Conservation (phyloP, 768 basidiomycete species). For the Tylopilus plumbeoviolaceoides region DNA sequence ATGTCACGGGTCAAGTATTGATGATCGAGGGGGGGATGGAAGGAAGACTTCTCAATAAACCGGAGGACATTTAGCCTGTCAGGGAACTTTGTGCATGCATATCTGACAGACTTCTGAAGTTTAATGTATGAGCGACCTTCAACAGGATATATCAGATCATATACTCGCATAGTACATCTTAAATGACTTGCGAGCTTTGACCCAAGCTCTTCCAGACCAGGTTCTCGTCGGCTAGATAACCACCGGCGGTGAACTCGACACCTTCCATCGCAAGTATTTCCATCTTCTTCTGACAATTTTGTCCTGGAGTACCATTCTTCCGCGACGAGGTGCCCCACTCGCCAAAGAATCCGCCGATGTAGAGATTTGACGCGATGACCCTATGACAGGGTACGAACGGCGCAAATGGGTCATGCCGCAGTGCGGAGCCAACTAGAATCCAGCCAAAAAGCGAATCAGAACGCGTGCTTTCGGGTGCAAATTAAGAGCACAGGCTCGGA, state of each 20-base stretch:
- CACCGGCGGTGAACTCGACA: conserved; percentile 44
- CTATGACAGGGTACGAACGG: conserved; percentile 70
- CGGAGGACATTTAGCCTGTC: conserved; percentile 25
- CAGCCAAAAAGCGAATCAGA: not conserved
- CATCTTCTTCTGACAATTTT: conserved; percentile 44
- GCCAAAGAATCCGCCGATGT: conserved; percentile 60
- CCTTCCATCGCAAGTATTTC: conserved; percentile 51
- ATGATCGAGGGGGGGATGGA: conserved; percentile 63
- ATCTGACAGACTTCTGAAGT: not conserved
- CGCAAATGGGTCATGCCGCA: conserved; percentile 63
- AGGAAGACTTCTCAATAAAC: conserved; percentile 46
- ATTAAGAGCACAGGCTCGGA: not conserved
- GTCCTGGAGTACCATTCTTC: conserved; percentile 28
- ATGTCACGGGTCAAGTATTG: conserved; percentile 57
- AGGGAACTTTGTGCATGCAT: not conserved
- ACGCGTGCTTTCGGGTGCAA: too few relatives aligned
- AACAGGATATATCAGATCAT: not conserved
- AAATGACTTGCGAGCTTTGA: not conserved
- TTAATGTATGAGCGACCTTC: not conserved
- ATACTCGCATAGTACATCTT: not conserved
- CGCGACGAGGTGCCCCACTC: conserved; percentile 44
- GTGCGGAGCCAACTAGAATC: conserved; percentile 52
- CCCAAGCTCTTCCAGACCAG: conserved; percentile 15
- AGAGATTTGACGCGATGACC: conserved; percentile 57
- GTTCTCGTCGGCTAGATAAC: conserved; percentile 34